Base-by-base conservation (phyloP, 2,329 filamentous ascomycete species). In the Cladosporium sp. region DNA sequence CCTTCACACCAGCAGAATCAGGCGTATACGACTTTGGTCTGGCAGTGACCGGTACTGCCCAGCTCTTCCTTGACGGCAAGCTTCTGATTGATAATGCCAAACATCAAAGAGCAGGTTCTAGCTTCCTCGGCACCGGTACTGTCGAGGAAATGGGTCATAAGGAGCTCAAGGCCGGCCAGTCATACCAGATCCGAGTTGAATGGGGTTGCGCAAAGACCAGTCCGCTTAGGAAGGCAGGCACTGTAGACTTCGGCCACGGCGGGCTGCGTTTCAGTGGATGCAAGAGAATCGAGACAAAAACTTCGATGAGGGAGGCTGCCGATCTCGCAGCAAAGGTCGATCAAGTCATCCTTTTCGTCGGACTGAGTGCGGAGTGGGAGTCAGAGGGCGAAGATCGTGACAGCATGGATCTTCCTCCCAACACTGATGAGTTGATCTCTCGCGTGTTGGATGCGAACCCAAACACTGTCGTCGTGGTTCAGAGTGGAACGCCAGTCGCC, bases 291-390 rank as follows among this genome's bases (percentile, higher is more conserved):
- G 85, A 88, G 68, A 83, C 88, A 64, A 81, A 86, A 63, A 84
- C 86, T 62, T 81, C 82, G 64, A 85, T 92, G 57, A 75, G 81
- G 52, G 80, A 85, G 61, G 89, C 90, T 0, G 87, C 88, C 1
- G 78, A 81, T 30, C 78, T 88, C 5, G 90, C 90, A 30, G 82
- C 80, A 68, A 79, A 83, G 40, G 86, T 86, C 1, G 89, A 93
- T 59, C 88, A 92, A 68, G 89, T 92, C 50, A 81, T 94, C 61
- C 78, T 94, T 56, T 89, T 89, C 68, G 87, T 86, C 1, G 90
- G 90, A 1, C 81, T 94, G 43, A 92, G 91, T 67, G 83, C 83
- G 5, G 88, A 90, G 69, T 90, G 87, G 87, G 88, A 90, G 68
- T 88, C 86, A 1, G 88, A 90, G 70, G 87, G 87, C 34, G 79